These are phyloP conservation scores for Diutina mesorugosa DNA, from an alignment of 1,139 yeast genomes.

Conservation along the genomic window DNA sequence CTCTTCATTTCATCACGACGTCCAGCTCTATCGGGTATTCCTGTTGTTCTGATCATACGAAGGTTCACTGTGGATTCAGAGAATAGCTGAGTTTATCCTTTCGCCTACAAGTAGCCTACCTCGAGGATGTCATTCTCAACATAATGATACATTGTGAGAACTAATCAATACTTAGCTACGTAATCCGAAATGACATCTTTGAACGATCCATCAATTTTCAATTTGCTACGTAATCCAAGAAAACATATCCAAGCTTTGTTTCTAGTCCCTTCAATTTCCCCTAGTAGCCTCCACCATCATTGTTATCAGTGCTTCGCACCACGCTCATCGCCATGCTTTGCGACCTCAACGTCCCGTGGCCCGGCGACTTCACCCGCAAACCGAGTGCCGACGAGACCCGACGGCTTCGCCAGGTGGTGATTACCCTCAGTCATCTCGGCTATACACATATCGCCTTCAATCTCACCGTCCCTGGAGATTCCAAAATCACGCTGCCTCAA, in stretches of 20 bases:
- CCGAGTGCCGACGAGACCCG: conserved; percentile 29
- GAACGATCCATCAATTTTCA: too few relatives aligned
- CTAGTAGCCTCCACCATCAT: background rate
- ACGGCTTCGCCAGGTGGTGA: conserved; percentile 33
- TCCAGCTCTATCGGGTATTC: too few relatives aligned
- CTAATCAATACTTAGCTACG: too few relatives aligned
- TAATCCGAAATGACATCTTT: too few relatives aligned
- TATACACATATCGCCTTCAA: conserved; percentile 68
- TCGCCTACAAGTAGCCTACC: too few relatives aligned
- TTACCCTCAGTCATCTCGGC: conserved; percentile 51
- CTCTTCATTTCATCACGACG: too few relatives aligned
- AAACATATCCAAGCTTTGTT: background rate
- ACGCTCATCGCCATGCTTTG: conserved; percentile 13
- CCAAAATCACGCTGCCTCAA: conserved; percentile 27
- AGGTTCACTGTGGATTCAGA: too few relatives aligned
- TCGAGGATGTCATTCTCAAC: too few relatives aligned
- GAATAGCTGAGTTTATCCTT: too few relatives aligned
- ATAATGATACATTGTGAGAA: too few relatives aligned
- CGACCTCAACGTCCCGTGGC: conserved; percentile 82
- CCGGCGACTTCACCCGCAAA: conserved; percentile 33
- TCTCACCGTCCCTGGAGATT: conserved; percentile 42
- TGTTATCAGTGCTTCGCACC: background rate
- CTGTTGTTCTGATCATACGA: too few relatives aligned
- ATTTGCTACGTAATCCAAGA: too few relatives aligned
- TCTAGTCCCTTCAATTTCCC: background rate